Evolutionary conservation across 805 yeast species (phyloP), one percentile per base, ranked within the genome.

Genomic region (Clavispora carvajalis): DNA sequence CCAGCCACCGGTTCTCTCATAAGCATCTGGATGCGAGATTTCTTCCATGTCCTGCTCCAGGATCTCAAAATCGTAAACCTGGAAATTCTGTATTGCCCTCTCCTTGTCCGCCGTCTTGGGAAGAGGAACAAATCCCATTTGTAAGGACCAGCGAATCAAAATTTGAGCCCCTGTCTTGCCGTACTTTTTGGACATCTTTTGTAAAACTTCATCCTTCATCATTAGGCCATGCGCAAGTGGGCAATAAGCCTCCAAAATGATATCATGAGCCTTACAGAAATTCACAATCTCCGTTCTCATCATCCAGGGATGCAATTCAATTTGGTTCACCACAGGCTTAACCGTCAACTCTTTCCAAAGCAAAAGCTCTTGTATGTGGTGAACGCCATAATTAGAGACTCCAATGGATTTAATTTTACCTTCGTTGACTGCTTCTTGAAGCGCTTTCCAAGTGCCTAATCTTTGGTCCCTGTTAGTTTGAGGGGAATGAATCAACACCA

Each of bases 221-320:
- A 79, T 69, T 22, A 86, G 85, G 1, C 85, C 85, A 33, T 85
- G 84, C 15, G 65, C 56, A 2, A 79, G 63, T 7, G 86, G 85
- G 21, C 82, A 73, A 49, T 74, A 81, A 0, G 84, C 83, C 23
- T 68, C 73, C 6, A 78, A 51, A 3, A 62, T 41, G 33, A 74
- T 71, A 4, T 62, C 58, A 33, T 71, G 54, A 16, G 59, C 40
- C 38, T 58, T 50, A 40, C 69, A 60, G 44, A 58, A 73, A 9
- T 65, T 60, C 22, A 63, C 63, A 41, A 73, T 55, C 17, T 71
- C 73, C 13, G 60, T 45, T 41, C 72, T 68, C n/a, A 71, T 60
- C 40, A 56, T 55, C 41, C 49, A 57, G 17, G 65, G 67, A 47
- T 59, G 65, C 11, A 50, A 52, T 39, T 62, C 67, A 26, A 80